Percentiles rank a stretch among this genome's conserved stretches.
Conservation (phyloP, 164 flowering plant species). For the Platanus orientalis region DNA sequence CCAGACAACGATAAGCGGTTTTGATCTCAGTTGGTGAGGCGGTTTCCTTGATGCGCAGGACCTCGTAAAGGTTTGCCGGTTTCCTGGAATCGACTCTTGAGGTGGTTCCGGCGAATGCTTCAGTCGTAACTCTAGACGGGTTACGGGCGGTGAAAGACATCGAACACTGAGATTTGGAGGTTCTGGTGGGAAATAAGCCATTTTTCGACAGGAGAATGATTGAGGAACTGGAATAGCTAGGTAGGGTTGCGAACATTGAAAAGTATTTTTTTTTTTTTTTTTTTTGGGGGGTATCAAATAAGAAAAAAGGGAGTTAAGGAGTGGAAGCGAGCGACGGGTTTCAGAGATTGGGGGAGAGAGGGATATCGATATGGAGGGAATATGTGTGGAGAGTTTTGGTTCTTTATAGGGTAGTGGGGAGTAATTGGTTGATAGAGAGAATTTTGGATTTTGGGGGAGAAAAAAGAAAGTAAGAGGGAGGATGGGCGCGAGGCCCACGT, state of each 20-base stretch:
- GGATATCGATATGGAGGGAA: no score
- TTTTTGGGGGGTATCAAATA: no score
- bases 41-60: slow-evolving; percentile 39
- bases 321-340: no score
- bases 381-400: no score
- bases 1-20: slow-evolving; percentile 42
- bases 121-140: not conserved
- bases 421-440: no score
- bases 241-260: not conserved
- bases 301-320: no score
- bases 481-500: no score
- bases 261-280: no score
- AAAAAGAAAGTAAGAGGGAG: no score
- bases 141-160: slow-evolving; percentile 3
- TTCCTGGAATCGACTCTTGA: not conserved
- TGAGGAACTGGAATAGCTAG: not conserved
- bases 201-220: not conserved
- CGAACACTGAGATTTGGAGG: not conserved
- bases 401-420: no score
- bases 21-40: slow-evolving; percentile 53
- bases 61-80: slow-evolving; percentile 43
- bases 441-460: no score
- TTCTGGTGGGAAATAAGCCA: not conserved
- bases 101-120: slow-evolving; percentile 7
- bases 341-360: no score